A percentile compares a stretch with the other conserved stretches of the same genome.
These are phyloP conservation scores for Veloboletus limbatus DNA, from an alignment of 1,284 basidiomycete species.

Conservation along the genomic window DNA sequence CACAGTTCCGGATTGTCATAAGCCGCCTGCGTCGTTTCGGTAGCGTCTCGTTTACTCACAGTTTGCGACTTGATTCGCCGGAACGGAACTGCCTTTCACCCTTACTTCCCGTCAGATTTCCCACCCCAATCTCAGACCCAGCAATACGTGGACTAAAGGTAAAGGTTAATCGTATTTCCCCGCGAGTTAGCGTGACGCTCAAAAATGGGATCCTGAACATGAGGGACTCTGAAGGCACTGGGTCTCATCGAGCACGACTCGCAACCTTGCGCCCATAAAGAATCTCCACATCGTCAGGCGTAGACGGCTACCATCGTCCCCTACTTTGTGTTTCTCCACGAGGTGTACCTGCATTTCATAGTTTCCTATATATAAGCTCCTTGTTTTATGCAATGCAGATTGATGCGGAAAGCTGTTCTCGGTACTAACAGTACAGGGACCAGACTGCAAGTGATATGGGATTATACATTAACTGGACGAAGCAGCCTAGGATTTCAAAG, in stretches of 20 bases:
- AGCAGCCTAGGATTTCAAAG: background rate
- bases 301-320: no score
- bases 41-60: slow-evolving; percentile 16
- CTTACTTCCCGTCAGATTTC: slow-evolving; percentile 9
- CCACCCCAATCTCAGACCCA: background rate
- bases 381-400: no score
- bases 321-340: no score
- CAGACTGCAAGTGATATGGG: no score
- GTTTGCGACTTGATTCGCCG: slow-evolving; percentile 14
- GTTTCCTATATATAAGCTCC: no score
- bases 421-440: background rate
- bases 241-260: background rate
- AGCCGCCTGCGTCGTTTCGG: slow-evolving; percentile 7
- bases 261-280: background rate
- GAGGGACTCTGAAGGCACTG: slow-evolving; percentile 1
- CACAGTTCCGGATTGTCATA: slow-evolving; percentile 15
- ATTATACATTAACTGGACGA: background rate
- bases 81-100: slow-evolving; percentile 10
- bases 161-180: background rate
- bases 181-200: background rate
- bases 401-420: background rate
- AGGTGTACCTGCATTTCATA: no score
- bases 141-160: slow-evolving; percentile 4
- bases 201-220: no score
- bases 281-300: background rate